Evolutionary conservation across 306 rosid genomes (phyloP).

Genomic region (Cicer chorassanicum): DNA sequence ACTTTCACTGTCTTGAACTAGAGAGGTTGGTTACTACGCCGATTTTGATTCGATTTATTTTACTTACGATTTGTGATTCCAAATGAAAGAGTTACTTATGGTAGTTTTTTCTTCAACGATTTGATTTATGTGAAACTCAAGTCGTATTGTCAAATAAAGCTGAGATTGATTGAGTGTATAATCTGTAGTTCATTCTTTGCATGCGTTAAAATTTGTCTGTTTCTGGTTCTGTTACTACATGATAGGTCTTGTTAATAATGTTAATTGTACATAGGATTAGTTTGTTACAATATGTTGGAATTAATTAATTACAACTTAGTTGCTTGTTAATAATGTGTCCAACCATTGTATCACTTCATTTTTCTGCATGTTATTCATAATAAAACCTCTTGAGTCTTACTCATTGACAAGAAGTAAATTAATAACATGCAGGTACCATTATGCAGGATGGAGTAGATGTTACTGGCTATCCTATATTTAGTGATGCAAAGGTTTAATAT

Average conservation of each 20-base stretch:
- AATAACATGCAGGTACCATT: conserved; percentile 65
- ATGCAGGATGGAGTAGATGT: conserved; percentile 90
- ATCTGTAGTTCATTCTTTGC: conserved; percentile 10
- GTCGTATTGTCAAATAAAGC: neutral
- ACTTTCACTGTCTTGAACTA: neutral
- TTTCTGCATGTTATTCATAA: conserved; percentile 1
- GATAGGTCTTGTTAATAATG: conserved; percentile 12
- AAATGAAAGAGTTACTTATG: neutral
- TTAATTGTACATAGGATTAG: neutral
- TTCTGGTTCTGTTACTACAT: conserved; percentile 20
- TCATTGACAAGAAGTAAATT: neutral
- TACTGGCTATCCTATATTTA: conserved; percentile 80
- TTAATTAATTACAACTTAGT: neutral
- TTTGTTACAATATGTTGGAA: neutral
- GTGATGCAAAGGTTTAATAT: conserved; percentile 76
- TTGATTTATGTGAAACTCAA: conserved; percentile 1
- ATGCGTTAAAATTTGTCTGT: conserved; percentile 6
- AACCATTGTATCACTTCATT: neutral
- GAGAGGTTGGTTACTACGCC: neutral
- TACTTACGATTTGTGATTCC: neutral
- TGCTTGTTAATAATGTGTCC: conserved; percentile 3
- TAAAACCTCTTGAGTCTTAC: conserved; percentile 6
- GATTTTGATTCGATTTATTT: neutral
- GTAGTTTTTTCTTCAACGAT: neutral
- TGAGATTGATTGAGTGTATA: conserved; percentile 22